These are phyloP conservation scores for Pelargonium australe DNA, from an alignment of 441 rosid species.

Conservation along the genomic window DNA sequence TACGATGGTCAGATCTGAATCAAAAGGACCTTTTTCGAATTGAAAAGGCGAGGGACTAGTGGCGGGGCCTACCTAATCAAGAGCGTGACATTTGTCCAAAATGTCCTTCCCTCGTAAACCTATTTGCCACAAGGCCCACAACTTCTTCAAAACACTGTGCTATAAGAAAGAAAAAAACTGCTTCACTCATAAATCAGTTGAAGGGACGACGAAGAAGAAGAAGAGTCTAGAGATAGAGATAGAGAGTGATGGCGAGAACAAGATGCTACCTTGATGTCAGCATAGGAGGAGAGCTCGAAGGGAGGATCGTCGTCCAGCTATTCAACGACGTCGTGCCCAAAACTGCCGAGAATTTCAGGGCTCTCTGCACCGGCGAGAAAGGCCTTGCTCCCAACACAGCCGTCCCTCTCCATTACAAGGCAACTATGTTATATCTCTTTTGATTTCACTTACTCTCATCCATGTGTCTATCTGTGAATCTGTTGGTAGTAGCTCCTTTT, in stretches of 20 bases:
- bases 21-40: no score
- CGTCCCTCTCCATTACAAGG: conserved; percentile 87
- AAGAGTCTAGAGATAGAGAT: background rate
- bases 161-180: background rate
- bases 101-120: background rate
- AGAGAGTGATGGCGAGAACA: conserved; percentile 37
- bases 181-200: background rate
- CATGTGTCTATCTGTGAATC: no score
- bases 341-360: conserved; percentile 86
- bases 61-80: background rate
- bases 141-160: background rate
- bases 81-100: background rate
- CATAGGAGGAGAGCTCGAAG: conserved; percentile 87
- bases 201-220: background rate
- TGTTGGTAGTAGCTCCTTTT: no score
- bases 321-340: conserved; percentile 75
- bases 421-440: conserved; percentile 12
- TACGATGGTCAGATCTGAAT: no score
- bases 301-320: conserved; percentile 80
- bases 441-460: no score
- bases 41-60: no score
- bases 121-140: background rate
- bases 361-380: conserved; percentile 87
- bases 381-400: conserved; percentile 74
- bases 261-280: conserved; percentile 77